Evolutionary conservation across 129 eudicot genomes (phyloP).

Genomic region (Tagetes erecta): DNA sequence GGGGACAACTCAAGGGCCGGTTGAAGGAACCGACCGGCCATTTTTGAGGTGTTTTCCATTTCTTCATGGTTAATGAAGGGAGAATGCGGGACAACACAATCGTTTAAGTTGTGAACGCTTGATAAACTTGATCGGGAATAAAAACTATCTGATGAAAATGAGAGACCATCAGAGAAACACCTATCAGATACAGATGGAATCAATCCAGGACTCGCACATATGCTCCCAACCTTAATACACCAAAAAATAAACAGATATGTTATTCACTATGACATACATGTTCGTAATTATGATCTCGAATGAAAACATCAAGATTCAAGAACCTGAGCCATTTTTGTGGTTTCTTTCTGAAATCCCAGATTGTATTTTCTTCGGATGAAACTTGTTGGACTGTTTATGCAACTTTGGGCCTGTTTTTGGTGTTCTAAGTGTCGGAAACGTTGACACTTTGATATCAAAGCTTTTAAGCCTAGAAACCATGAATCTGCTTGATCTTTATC

Average conservation of each 20-base stretch:
- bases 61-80: constrained; percentile 38
- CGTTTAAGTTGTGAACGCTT: constrained; percentile 36
- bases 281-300: neutral
- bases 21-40: constrained; percentile 21
- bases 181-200: constrained; percentile 48
- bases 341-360: constrained; percentile 45
- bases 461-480: constrained; percentile 63
- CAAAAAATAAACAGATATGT: neutral
- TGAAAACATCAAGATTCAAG: neutral
- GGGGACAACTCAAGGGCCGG: constrained; percentile 25
- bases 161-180: constrained; percentile 56
- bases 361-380: constrained; percentile 52
- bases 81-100: constrained; percentile 34
- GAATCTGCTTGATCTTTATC: constrained; percentile 65
- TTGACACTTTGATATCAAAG: constrained; percentile 50
- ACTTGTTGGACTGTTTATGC: constrained; percentile 55
- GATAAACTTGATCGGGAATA: constrained; percentile 57
- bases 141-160: constrained; percentile 59
- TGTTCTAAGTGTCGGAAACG: constrained; percentile 26
- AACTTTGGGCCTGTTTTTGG: constrained; percentile 46
- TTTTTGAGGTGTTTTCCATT: constrained; percentile 27
- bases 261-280: neutral
- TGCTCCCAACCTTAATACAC: constrained; percentile 47
- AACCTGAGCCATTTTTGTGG: constrained; percentile 46
- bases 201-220: constrained; percentile 45